Evolutionary conservation across 768 basidiomycete genomes (phyloP), one percentile per base, ranked within the genome.

Genomic region (Coprinopsis strossmayeri): DNA sequence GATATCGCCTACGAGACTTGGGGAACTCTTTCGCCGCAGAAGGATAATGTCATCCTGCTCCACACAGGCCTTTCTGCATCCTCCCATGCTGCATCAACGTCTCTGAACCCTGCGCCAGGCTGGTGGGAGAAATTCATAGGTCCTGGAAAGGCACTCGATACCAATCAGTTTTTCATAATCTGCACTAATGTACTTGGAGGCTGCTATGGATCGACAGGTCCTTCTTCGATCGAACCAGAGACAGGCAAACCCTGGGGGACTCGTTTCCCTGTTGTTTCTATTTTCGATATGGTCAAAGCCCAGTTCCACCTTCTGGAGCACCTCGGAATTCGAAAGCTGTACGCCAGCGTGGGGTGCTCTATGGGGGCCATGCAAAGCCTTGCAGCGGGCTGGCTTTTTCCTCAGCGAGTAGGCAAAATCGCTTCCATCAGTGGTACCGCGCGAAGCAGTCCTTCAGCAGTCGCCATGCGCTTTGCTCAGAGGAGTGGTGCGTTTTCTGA

Each of bases 51-150:
- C 42, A 93, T 99, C 42, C 82, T 99, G 11, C 77, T 99, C 10
- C 94, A 97, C 59, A 99, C 96, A 0, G 96, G 96, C 15, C 78
- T 99, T 2, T 94, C 91, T 10, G 96, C 94, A 0, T 94, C 91
- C 1, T 96, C 93, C 0, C 96, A 99, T 68, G 91, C 93, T 0
- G 89, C 91, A 2, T 83, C 88, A 18, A 92, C 92, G 0, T 59
- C 72, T 2, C 63, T 70, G 2, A 99, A 95, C 57, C 76, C 85
- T 1, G 66, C 87, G 0, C 82, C 87, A 7, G 95, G 96, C 3
- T 99, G 96, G 96, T 99, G 96, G 96, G 90, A 98, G 67, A 86
- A 87, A 59, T 99, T 98, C 68, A 93, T 99, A 55, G 96, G 96
- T 0, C 92, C 95, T 3, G 91, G 91, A 44, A 91, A 87, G 58